phyloP scores from a whole-genome alignment of 164 flowering plant genomes.

The Buxus sempervirens region DNA sequence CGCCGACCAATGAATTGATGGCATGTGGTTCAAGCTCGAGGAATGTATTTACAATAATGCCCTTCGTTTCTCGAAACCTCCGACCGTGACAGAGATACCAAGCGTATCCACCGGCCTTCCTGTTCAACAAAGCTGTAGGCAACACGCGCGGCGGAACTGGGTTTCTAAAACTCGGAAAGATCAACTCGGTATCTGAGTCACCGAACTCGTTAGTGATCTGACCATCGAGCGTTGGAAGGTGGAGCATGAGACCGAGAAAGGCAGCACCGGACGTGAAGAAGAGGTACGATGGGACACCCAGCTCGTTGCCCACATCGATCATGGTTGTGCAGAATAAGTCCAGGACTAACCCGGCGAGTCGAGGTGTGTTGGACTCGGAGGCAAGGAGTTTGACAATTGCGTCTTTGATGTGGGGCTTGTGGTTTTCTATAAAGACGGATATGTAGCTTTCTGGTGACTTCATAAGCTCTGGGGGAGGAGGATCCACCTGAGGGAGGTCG shows the following conservation, averaged over 20 bases:
- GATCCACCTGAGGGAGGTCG: conserved; percentile 1
- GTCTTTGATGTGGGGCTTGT: not conserved
- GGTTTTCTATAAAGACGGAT: too few species aligned
- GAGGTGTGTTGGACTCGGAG: not conserved
- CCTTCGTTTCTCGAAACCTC: conserved; percentile 3
- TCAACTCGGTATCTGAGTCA: too few species aligned
- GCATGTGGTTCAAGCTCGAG: not conserved
- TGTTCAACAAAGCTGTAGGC: not conserved
- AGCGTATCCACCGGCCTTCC: not conserved
- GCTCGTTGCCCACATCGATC: conserved; percentile 11
- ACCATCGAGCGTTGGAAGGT: too few species aligned
- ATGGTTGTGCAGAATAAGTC: too few species aligned
- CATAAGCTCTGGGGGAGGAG: not conserved
- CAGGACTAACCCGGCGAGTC: too few species aligned
- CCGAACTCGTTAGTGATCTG: too few species aligned
- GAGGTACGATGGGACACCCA: conserved; percentile 3
- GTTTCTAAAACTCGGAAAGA: not conserved
- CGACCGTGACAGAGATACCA: conserved; percentile 10
- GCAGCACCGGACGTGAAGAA: conserved; percentile 12
- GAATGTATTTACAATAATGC: conserved; percentile 10
- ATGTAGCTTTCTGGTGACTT: not conserved
- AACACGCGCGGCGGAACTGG: conserved; percentile 1
- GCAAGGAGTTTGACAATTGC: not conserved
- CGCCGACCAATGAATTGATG: conserved; percentile 3
- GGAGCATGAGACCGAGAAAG: too few species aligned